These are phyloP conservation scores for Alectoria sarmentosa DNA, from an alignment of 495 filamentous ascomycete species.

Conservation along the genomic window DNA sequence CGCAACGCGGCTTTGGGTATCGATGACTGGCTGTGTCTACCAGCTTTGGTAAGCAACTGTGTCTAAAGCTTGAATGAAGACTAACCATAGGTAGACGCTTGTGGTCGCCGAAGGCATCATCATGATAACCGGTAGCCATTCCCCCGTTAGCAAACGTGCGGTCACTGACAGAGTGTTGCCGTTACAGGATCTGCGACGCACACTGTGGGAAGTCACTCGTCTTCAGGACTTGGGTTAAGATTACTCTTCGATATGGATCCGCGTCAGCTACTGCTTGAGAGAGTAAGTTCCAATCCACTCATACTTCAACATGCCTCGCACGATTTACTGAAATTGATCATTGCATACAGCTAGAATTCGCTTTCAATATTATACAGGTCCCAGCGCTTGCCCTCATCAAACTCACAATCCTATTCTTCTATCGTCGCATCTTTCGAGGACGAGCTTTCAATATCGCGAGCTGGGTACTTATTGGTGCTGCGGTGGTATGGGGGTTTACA, in stretches of 20 bases:
- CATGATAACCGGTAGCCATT: background rate
- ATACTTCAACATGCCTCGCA: too few species aligned
- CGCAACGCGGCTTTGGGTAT: background rate
- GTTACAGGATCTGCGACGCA: background rate
- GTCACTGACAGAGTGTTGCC: background rate
- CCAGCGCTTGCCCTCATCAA: constrained; percentile 3
- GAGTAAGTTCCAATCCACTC: background rate
- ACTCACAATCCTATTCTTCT: constrained; percentile 7
- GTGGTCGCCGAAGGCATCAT: background rate
- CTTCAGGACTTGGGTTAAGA: background rate
- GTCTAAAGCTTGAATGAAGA: too few species aligned
- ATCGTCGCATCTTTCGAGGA: constrained; percentile 9
- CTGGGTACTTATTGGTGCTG: constrained; percentile 10
- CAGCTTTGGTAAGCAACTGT: constrained; percentile 3
- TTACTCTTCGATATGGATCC: background rate
- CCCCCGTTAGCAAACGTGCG: too few species aligned
- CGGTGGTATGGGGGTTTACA: constrained; percentile 7
- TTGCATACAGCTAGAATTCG: background rate
- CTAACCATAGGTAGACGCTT: background rate
- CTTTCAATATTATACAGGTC: background rate
- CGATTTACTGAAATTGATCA: background rate
- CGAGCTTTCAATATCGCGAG: constrained; percentile 9
- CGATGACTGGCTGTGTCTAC: constrained; percentile 5
- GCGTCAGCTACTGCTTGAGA: background rate
- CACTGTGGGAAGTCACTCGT: background rate